These are phyloP conservation scores for Carpinus fangiana DNA, from an alignment of 306 rosid species.

Conservation along the genomic window DNA sequence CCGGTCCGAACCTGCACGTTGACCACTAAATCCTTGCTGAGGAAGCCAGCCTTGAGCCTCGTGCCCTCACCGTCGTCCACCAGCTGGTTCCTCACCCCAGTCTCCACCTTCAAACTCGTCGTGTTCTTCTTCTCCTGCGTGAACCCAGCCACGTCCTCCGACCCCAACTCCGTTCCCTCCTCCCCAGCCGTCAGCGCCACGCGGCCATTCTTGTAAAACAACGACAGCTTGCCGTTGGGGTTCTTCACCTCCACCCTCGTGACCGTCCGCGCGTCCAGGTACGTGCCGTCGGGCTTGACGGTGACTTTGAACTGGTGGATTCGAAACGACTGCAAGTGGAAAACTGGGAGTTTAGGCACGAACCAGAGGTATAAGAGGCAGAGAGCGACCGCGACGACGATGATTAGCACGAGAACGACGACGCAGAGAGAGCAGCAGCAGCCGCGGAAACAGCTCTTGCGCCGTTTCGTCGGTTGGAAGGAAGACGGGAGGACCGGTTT, in stretches of 20 bases:
- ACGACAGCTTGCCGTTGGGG: slow-evolving; percentile 39
- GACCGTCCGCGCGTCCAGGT: slow-evolving; percentile 47
- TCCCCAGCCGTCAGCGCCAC: slow-evolving; percentile 26
- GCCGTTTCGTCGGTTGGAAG: slow-evolving; percentile 28
- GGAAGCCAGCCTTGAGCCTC: slow-evolving; percentile 30
- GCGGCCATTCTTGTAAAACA: slow-evolving; percentile 35
- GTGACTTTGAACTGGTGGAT: slow-evolving; percentile 46
- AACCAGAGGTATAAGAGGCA: slow-evolving; percentile 56
- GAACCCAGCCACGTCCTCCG: slow-evolving; percentile 28
- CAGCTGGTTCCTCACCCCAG: slow-evolving; percentile 31
- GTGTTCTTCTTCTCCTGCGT: slow-evolving; percentile 31
- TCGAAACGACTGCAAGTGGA: slow-evolving; percentile 58
- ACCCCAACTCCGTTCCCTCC: slow-evolving; percentile 29
- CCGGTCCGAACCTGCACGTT: slow-evolving; percentile 40
- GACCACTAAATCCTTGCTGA: slow-evolving; percentile 45
- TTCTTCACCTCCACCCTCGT: slow-evolving; percentile 57
- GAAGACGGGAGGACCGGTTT: slow-evolving; percentile 46
- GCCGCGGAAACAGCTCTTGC: slow-evolving; percentile 38
- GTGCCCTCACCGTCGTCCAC: slow-evolving; percentile 39
- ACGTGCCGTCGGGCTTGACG: slow-evolving; percentile 34
- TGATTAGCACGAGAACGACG: slow-evolving; percentile 37
- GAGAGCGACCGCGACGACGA: slow-evolving; percentile 33
- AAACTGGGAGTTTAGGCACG: slow-evolving; percentile 56
- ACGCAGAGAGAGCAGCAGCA: slow-evolving; percentile 56
- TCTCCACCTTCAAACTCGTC: slow-evolving; percentile 45